Percentiles rank a stretch among this genome's conserved stretches.
These are phyloP conservation scores for Phaeophleospora eucalypticola DNA, from an alignment of 2,329 filamentous ascomycete genomes.

Conservation along the genomic window DNA sequence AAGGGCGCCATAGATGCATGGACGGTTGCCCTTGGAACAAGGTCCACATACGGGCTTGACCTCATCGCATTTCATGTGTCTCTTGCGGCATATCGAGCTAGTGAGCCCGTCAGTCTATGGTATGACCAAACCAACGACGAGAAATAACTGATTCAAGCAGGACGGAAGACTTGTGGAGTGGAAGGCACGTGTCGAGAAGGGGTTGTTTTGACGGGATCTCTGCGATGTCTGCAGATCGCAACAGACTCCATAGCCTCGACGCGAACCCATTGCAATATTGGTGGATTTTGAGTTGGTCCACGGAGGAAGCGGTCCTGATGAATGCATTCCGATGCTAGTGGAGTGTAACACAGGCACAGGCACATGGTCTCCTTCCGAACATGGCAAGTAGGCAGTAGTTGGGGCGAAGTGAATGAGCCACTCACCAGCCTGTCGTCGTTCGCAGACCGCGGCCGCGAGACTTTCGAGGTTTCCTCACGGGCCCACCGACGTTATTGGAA, in stretches of 20 bases:
- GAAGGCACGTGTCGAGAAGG: too few relatives aligned
- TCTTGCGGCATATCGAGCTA: slow-evolving; percentile 30
- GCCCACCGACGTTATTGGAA: not conserved
- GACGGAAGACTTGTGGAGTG: too few relatives aligned
- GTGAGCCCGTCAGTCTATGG: slow-evolving; percentile 2
- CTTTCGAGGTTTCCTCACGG: slow-evolving; percentile 27
- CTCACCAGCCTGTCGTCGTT: slow-evolving; percentile 20
- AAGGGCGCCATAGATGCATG: slow-evolving; percentile 37
- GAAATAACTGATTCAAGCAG: too few relatives aligned
- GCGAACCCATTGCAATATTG: too few relatives aligned
- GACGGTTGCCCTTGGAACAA: slow-evolving; percentile 42
- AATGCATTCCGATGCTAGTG: too few relatives aligned
- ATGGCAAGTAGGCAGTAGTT: not conserved
- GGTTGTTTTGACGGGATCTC: too few relatives aligned
- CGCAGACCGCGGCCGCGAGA: slow-evolving; percentile 29
- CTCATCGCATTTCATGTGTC: slow-evolving; percentile 52
- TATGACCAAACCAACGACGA: not conserved
- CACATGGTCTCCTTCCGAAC: not conserved
- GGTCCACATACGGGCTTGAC: slow-evolving; percentile 42
- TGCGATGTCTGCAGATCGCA: too few relatives aligned
- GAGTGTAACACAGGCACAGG: too few relatives aligned
- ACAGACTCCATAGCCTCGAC: too few relatives aligned
- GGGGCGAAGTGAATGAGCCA: not conserved
- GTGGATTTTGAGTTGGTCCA: too few relatives aligned
- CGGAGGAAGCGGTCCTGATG: too few relatives aligned